These are phyloP conservation scores for Termitomyces sp. DNA, from an alignment of 1,284 basidiomycete genomes.

Conservation along the genomic window DNA sequence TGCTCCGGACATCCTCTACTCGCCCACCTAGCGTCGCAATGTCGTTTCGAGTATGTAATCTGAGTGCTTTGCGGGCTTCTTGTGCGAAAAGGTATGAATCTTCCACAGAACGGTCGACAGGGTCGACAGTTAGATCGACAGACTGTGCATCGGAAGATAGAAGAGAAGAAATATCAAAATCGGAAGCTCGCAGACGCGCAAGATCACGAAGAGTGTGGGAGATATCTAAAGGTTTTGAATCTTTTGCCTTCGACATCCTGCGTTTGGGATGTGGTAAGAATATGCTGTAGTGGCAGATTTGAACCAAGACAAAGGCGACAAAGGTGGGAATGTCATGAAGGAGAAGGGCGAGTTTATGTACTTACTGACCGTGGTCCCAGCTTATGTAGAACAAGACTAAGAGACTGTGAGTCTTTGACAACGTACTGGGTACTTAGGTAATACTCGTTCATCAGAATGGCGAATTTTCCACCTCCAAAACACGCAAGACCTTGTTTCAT, in stretches of 20 bases:
- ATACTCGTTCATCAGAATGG: too few relatives aligned
- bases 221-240: constrained; percentile 50
- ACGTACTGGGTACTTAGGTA: too few relatives aligned
- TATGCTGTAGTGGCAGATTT: too few relatives aligned
- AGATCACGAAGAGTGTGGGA: constrained; percentile 65
- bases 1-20: constrained; percentile 46
- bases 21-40: constrained; percentile 45
- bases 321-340: too few relatives aligned
- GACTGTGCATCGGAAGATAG: constrained; percentile 24
- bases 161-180: constrained; percentile 45
- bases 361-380: too few relatives aligned
- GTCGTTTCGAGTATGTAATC: constrained; percentile 47
- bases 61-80: constrained; percentile 51
- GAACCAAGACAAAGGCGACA: too few relatives aligned
- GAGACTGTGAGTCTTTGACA: too few relatives aligned
- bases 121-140: constrained; percentile 9
- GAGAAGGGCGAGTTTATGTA: too few relatives aligned
- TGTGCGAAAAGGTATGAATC: constrained; percentile 51
- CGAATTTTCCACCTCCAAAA: too few relatives aligned
- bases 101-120: constrained; percentile 36
- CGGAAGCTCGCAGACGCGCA: constrained; percentile 60
- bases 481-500: too few relatives aligned
- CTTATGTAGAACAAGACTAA: too few relatives aligned
- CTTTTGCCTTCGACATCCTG: constrained; percentile 28
- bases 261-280: background rate